Percentiles rank a stretch among this genome's conserved stretches.
phyloP scores from a whole-genome alignment of 2,329 filamentous ascomycete genomes.

The Salinomyces thailandicus region DNA sequence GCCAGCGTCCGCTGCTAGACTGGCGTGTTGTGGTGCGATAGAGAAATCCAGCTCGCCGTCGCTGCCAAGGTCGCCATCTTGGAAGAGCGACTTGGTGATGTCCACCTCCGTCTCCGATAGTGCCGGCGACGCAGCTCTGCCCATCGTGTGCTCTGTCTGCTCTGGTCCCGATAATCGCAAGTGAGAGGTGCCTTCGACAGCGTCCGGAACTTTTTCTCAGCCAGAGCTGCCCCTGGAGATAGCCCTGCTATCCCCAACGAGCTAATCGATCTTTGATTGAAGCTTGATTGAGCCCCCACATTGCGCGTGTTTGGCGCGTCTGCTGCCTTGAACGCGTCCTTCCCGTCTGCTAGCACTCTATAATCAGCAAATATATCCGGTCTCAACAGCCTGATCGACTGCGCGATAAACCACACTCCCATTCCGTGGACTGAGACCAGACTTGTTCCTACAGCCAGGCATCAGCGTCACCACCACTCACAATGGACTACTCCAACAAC shows the following conservation, averaged over 20 bases:
- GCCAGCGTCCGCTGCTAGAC: slow-evolving; percentile 6
- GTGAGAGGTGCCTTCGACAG: background rate
- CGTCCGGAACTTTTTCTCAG: background rate
- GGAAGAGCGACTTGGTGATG: slow-evolving; percentile 60
- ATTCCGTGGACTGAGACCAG: no score
- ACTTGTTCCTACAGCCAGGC: no score
- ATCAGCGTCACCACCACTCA: background rate
- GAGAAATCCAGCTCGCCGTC: slow-evolving; percentile 27
- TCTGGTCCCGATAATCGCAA: background rate
- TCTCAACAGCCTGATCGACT: no score
- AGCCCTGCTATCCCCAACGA: background rate
- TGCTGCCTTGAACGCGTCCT: no score
- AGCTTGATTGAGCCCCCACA: background rate
- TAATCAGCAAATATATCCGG: no score
- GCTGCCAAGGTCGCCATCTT: slow-evolving; percentile 51
- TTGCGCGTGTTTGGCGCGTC: no score
- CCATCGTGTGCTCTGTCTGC: slow-evolving; percentile 44
- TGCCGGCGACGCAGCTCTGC: slow-evolving; percentile 64
- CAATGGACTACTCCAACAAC: slow-evolving; percentile 24
- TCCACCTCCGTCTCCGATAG: slow-evolving; percentile 85
- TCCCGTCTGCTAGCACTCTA: no score
- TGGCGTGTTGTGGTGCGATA: slow-evolving; percentile 1
- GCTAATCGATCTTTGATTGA: background rate
- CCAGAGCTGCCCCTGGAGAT: background rate
- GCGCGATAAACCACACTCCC: no score